These are phyloP conservation scores for Eucalyptus microcorys DNA, from an alignment of 345 rosid genomes.

Conservation along the genomic window DNA sequence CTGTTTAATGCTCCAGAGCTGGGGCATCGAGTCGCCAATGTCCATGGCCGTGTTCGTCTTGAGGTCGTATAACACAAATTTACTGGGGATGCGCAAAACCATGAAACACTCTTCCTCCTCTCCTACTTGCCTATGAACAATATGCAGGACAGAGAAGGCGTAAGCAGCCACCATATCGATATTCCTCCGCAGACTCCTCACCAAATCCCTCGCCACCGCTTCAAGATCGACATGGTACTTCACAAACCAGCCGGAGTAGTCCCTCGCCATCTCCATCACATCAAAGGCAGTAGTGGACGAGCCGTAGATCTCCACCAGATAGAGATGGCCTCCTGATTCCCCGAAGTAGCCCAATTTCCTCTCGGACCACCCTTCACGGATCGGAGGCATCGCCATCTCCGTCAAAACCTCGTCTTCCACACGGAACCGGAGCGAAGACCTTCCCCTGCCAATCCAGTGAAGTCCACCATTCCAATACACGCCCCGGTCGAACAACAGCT, in stretches of 20 bases:
- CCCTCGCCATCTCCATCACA: constrained; percentile 7
- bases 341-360: constrained; percentile 11
- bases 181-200: not conserved
- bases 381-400: constrained; percentile 8
- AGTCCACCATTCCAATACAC: constrained; percentile 8
- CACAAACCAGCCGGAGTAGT: constrained; percentile 9
- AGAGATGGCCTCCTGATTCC: constrained; percentile 11
- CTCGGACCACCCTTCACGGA: not conserved
- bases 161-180: not conserved
- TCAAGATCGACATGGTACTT: constrained; percentile 12
- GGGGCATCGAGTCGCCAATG: not conserved
- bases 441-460: constrained; percentile 8
- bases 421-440: not conserved
- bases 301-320: constrained; percentile 3
- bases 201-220: not conserved
- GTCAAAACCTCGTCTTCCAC: not conserved
- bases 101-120: not conserved
- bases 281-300: not conserved
- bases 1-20: not conserved
- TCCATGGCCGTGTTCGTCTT: not conserved
- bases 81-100: not conserved
- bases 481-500: not conserved
- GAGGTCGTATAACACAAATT: not conserved
- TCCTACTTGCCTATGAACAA: not conserved
- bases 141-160: not conserved